A percentile compares a stretch with the other conserved stretches of the same genome.
These are phyloP conservation scores for Colletotrichum chlorophyti DNA, from an alignment of 2,329 filamentous ascomycete species.

Conservation along the genomic window DNA sequence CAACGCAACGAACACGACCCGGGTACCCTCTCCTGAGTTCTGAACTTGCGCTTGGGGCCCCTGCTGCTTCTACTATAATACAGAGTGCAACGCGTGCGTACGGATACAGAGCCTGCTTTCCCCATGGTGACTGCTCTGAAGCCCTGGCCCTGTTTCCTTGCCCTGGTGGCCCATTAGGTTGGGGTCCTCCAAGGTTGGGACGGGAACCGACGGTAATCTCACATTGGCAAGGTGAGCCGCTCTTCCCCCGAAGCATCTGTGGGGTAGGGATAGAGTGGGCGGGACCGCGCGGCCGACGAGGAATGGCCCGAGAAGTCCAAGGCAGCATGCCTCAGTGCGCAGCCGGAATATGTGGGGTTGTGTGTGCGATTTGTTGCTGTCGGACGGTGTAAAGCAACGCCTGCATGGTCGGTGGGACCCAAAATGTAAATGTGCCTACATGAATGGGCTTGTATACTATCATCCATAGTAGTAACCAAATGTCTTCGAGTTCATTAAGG, in stretches of 20 bases:
- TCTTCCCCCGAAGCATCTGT: constrained; percentile 10
- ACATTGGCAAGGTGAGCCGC: constrained; percentile 22
- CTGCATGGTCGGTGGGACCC: background rate
- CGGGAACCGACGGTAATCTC: constrained; percentile 26
- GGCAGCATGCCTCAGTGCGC: too few species aligned
- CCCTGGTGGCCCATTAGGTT: background rate
- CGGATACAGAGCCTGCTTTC: constrained; percentile 21
- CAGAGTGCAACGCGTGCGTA: constrained; percentile 28
- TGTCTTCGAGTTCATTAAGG: too few species aligned
- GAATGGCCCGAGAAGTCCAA: constrained; percentile 1
- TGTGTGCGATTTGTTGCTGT: background rate
- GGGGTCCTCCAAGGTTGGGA: constrained; percentile 12
- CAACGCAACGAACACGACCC: constrained; percentile 3
- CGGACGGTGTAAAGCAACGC: background rate
- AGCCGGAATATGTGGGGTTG: background rate
- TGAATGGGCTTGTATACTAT: too few species aligned
- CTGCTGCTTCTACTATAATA: constrained; percentile 21
- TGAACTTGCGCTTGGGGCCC: constrained; percentile 18
- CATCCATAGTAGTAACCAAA: too few species aligned
- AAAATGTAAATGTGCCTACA: too few species aligned
- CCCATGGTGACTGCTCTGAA: constrained; percentile 9
- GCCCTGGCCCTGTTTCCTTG: background rate
- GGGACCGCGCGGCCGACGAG: constrained; percentile 13
- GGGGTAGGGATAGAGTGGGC: constrained; percentile 17
- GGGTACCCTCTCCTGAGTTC: constrained; percentile 26